Evolutionary conservation across 2,329 filamentous ascomycete genomes (phyloP), one percentile per base, ranked within the genome.

Genomic region (Simplicillium aogashimaense): DNA sequence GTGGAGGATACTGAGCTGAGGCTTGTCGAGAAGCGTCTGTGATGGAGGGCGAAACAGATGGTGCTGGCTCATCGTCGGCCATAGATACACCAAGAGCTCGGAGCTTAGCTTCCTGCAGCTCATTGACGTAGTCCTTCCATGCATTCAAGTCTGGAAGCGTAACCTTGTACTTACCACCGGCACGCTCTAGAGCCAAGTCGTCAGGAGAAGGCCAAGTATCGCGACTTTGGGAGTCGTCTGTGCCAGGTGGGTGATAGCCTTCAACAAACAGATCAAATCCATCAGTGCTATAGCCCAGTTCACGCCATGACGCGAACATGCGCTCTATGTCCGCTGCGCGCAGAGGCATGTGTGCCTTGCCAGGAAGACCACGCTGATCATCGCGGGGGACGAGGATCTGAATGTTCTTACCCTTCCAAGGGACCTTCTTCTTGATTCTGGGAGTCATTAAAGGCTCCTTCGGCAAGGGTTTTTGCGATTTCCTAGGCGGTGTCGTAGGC

Each of bases 51-150:
- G 87, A 90, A 48, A 82, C 71, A 3, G 78, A 77, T 33, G 70
- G 64, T 4, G 74, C 66, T 44, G 74, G 64, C 38, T 92, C 86
- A 6, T 87, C 82, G 37, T 83, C 79, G 29, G 80, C 85, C 45
- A 86, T 72, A 14, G 79, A 88, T 11, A 97, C 92, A 47, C 92
- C 92, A 41, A 98, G 72, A 38, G 90, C 89, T 45, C 88, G 81
- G 39, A 98, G 70, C 64, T 95, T 98, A 45, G 90, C 87, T 64
- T 98, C 92, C 50, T 86, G 80, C 29, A 97, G 67, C 49, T 83
- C 81, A 40, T 83, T 76, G 43, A 89, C 83, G 59, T 97, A 95
- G 18, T 78, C 70, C 53, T 86, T 83, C 75, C 75, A 79, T 1
- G 73, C 69, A 56, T 81, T 78, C 46, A 83, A 63, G 53, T 86